Percentiles rank a stretch among this genome's conserved stretches.
phyloP scores from a whole-genome alignment of 1,284 basidiomycete species.

The Cutaneotrichosporon dermatis region DNA sequence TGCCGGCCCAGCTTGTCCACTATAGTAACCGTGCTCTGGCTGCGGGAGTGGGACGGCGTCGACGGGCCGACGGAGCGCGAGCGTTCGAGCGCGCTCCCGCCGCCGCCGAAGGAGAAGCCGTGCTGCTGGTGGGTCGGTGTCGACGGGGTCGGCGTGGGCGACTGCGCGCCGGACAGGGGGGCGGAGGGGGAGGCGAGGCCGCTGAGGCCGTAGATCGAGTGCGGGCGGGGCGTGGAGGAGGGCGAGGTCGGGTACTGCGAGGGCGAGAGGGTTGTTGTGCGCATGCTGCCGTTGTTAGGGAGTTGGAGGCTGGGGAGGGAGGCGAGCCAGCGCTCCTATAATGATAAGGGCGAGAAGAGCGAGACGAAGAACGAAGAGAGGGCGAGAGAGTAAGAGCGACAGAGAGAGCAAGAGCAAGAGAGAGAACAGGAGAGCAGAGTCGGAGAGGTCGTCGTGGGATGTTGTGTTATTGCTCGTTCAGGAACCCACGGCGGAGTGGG shows the following conservation, averaged over 20 bases:
- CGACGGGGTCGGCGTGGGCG: neutral
- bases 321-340: neutral
- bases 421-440: neutral
- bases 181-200: neutral
- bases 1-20: slow-evolving; percentile 1
- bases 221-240: neutral
- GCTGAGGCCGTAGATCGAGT: slow-evolving; percentile 1
- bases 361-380: neutral
- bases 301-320: no score
- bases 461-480: neutral
- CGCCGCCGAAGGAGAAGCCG: neutral
- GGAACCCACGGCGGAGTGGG: neutral
- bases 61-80: slow-evolving; percentile 4
- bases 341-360: neutral
- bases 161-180: neutral
- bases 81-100: slow-evolving; percentile 6
- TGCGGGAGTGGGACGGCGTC: slow-evolving; percentile 3
- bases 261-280: neutral
- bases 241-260: slow-evolving; percentile 1
- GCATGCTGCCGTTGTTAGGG: neutral
- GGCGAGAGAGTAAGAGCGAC: neutral
- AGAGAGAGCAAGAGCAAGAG: neutral
- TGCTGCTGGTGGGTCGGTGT: neutral
- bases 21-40: neutral
- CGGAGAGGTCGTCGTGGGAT: neutral